Base-by-base conservation (phyloP, 768 basidiomycete species). In the Agaricus blazei region DNA sequence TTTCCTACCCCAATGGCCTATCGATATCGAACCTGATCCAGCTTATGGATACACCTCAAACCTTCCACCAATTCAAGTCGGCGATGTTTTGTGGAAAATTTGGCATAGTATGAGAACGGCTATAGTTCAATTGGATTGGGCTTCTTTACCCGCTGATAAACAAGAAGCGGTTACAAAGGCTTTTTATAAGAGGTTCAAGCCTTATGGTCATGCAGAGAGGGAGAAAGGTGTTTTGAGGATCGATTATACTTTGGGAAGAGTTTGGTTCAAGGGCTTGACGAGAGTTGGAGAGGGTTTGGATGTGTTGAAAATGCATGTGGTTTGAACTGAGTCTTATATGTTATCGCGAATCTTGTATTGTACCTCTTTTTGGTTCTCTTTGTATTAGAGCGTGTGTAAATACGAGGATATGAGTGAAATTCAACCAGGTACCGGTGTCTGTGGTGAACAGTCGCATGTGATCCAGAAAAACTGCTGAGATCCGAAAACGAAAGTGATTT, bases 181-280 rank as follows among this genome's bases (percentile, higher is more conserved):
- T 6, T 79, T 73, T 51, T 67, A 67, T 46, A 64, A 62, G 53
- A 62, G 79, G 49, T 78, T 75, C 60, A 69, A 64, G 34, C 56
- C 64, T 19, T 59, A 65, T 49, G 60, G 60, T 1, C 65, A 65
- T n/a, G 58, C 51, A 36, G 73, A 80, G 64, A 64, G 71, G 57
- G 70, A 66, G 12, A 75, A 79, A 67, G 83, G 82, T 0, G 75
- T 86, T 15, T 83, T 80, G 68, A 72, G 80, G 56, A 72, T 87
- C 3, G 85, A 87, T 70, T 85, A 79, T 65, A 67, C 85, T 58
- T 54, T 69, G 45, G 77, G 75, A 7, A 75, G 70, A 51, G 70
- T 72, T 2, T 71, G 65, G 60, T 77, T 84, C 65, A 74, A 72
- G 57, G 83, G 83, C 15, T 55, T 84, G 46, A 68, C 74, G 6